A percentile compares a stretch with the other conserved stretches of the same genome.
phyloP scores from a whole-genome alignment of 2,329 filamentous ascomycete genomes.

The Emmonsia crescens region DNA sequence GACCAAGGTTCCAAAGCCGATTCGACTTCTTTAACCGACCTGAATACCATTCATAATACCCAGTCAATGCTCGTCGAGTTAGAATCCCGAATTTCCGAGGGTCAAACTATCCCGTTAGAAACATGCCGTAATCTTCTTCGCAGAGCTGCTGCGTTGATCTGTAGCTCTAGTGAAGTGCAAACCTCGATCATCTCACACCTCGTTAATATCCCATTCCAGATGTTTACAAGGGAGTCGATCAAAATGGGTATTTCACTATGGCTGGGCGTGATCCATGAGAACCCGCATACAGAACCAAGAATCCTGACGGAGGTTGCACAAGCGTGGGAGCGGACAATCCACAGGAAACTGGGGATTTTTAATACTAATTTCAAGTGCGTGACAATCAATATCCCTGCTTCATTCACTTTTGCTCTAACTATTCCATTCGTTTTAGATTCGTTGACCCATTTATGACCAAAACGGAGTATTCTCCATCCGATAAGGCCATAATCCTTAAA shows the following conservation, averaged over 20 bases:
- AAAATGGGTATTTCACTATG: constrained; percentile 92
- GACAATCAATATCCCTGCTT: background rate
- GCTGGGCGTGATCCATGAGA: constrained; percentile 95
- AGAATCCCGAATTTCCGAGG: constrained; percentile 43
- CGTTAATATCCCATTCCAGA: constrained; percentile 81
- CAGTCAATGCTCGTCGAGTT: constrained; percentile 7
- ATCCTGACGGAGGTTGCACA: constrained; percentile 78
- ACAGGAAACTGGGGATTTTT: constrained; percentile 71
- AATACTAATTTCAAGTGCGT: constrained; percentile 52
- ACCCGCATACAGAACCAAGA: constrained; percentile 74
- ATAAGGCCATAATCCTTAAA: constrained; percentile 62
- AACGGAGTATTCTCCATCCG: constrained; percentile 86
- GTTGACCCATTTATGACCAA: constrained; percentile 82
- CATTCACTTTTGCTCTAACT: constrained; percentile 3
- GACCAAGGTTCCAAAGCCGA: background rate
- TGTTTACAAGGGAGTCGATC: constrained; percentile 92
- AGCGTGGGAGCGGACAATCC: constrained; percentile 79
- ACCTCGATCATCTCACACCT: constrained; percentile 74
- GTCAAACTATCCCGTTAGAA: constrained; percentile 57
- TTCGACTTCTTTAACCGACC: background rate
- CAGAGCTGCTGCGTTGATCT: constrained; percentile 75
- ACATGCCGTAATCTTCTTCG: constrained; percentile 75
- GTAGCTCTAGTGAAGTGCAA: constrained; percentile 63
- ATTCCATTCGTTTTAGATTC: constrained; percentile 39
- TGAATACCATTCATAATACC: constrained; percentile 5